Evolutionary conservation across 1,139 yeast species (phyloP), one percentile per base, ranked within the genome.

Genomic region (Protomyces inundatus): DNA sequence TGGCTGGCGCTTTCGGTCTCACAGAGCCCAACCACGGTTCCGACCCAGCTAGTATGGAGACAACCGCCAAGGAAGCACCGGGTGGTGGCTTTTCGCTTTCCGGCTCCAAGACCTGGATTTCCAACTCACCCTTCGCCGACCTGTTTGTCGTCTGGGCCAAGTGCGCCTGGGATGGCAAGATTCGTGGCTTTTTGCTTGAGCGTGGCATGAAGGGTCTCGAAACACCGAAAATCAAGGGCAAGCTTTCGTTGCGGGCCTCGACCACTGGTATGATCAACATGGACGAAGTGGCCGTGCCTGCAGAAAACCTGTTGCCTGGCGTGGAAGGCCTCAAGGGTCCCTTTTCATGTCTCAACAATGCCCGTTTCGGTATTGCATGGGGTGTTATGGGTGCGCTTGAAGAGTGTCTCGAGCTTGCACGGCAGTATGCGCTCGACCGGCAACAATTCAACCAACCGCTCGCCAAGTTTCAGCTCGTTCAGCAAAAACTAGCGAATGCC

Each of bases 11-110:
- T 66, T 78, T 78, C 68, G 81, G 81, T 4, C 72, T 78, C 23
- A 78, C 81, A 12, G 81, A 78, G 70, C 69, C 81, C 54, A 77
- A 78, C 69, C 80, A 78, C 66, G 81, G 81, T 33, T 77, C 80
- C 14, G 80, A 78, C 65, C 81, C 81, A 4, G 80, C 74, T 1
- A 74, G 79, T 6, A 78, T 78, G 81, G 79, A 77, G 68, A 78
- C 81, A 16, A 69, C 68, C 6, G 81, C 81, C 32, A 70, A 72
- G 57, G 75, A 72, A 23, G 74, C 78, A 34, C 77, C 77, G 67
- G 69, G 75, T 67, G 80, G 79, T 35, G 79, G 77, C 7, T 77
- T 76, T 67, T 70, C 77, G 52, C 73, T 78, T 45, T 72, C 72
- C 50, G 81, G 81, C 14, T 75, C 80, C 52, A 78, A 78, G 70